phyloP scores from a whole-genome alignment of 257 asterid species.

The Solanum virginianum region DNA sequence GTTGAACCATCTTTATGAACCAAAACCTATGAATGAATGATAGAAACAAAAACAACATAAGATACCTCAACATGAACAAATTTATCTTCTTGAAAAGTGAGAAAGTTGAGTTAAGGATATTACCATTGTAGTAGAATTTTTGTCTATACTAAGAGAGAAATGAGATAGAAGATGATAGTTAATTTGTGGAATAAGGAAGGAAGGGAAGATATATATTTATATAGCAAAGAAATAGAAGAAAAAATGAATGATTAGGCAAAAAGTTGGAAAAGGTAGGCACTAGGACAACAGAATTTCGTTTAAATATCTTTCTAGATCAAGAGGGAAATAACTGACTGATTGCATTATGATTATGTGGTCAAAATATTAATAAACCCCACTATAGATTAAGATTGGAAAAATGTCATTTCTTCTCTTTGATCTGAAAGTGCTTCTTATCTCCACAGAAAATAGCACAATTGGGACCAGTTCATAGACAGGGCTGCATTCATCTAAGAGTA shows the following conservation, averaged over 20 bases:
- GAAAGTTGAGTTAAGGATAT: neutral
- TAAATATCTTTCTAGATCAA: neutral
- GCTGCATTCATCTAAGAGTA: no score
- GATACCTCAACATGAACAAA: neutral
- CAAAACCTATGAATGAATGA: conserved; percentile 32
- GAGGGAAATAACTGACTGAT: neutral
- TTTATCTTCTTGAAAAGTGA: neutral
- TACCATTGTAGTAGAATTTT: neutral
- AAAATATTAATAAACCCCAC: neutral
- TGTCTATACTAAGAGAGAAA: neutral
- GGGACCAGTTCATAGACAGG: neutral
- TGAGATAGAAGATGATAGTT: neutral
- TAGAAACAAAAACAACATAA: neutral
- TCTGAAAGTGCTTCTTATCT: neutral
- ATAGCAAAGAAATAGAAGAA: neutral
- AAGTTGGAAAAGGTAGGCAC: neutral
- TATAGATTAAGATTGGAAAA: neutral
- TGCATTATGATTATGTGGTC: neutral
- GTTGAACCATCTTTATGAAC: conserved; percentile 25
- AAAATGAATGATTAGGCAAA: neutral
- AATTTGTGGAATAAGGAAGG: neutral
- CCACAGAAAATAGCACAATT: neutral
- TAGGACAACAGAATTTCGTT: neutral
- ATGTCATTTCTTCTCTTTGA: neutral
- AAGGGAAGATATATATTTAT: neutral